phyloP scores from a whole-genome alignment of 2,329 filamentous ascomycete species.

The Fusarium temperatum region DNA sequence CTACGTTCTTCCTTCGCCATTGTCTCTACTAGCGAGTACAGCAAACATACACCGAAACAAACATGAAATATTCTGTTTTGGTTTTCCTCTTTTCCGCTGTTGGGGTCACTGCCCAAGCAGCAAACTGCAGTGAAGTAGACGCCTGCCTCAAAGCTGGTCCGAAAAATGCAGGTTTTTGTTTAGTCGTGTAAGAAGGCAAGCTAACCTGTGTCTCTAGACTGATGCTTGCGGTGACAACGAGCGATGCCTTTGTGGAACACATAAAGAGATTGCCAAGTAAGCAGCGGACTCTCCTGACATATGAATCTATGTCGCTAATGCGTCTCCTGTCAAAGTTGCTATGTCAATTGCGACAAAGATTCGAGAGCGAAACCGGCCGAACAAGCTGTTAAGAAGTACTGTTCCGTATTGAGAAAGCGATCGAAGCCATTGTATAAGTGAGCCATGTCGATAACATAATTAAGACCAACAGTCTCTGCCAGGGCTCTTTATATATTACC shows the following conservation, averaged over 20 bases:
- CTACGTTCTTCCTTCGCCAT: background rate
- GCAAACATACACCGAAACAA: background rate
- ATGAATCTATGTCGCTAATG: background rate
- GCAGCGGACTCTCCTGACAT: accelerated
- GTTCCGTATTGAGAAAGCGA: background rate
- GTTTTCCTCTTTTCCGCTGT: background rate
- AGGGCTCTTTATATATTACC: too few species aligned
- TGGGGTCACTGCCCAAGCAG: slow-evolving; percentile 2
- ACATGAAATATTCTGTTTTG: slow-evolving; percentile 3
- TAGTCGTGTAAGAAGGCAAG: accelerated
- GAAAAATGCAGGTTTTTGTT: background rate
- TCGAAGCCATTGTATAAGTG: background rate
- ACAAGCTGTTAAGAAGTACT: slow-evolving; percentile 6
- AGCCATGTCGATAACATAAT: too few species aligned
- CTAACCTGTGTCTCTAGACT: background rate
- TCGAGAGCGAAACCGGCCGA: background rate
- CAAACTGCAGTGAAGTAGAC: background rate
- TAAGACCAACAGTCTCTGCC: too few species aligned
- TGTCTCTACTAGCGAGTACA: accelerated
- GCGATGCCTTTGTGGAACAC: slow-evolving; percentile 18
- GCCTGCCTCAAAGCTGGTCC: slow-evolving; percentile 15
- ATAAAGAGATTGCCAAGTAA: slow-evolving; percentile 15
- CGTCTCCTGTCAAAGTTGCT: background rate
- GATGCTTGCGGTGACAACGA: background rate
- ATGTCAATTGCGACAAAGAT: slow-evolving; percentile 1